phyloP scores from a whole-genome alignment of 176 grass and related monocot genomes.

The Dendrocalamus sinicus region DNA sequence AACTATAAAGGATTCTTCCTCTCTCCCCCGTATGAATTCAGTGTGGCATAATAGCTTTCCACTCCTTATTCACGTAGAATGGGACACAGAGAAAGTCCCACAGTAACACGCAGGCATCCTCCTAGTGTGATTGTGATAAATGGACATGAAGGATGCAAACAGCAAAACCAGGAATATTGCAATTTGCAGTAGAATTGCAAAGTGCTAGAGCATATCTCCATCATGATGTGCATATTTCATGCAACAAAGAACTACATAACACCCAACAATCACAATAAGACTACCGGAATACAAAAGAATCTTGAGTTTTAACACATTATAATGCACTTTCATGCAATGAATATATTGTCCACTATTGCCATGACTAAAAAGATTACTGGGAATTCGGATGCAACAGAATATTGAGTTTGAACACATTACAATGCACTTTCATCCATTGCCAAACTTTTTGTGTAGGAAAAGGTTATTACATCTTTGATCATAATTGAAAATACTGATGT shows the following conservation, averaged over 20 bases:
- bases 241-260: neutral
- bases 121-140: neutral
- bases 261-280: neutral
- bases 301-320: neutral
- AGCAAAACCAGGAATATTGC: neutral
- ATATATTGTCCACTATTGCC: neutral
- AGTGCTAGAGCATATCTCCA: neutral
- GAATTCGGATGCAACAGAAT: neutral
- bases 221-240: constrained; percentile 1
- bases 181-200: neutral
- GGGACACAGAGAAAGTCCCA: neutral
- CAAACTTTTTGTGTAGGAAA: constrained; percentile 17
- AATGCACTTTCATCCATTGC: neutral
- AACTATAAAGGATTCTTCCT: neutral
- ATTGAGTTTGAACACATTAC: neutral
- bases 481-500: neutral
- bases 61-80: neutral
- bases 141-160: constrained; percentile 1
- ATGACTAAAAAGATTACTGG: neutral
- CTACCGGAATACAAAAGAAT: neutral
- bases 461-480: constrained; percentile 4
- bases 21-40: neutral
- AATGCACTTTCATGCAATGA: constrained; percentile 34
- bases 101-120: neutral
- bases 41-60: neutral